Evolutionary conservation across 1,284 basidiomycete species (phyloP).

Genomic region (Sporisorium reilianum): DNA sequence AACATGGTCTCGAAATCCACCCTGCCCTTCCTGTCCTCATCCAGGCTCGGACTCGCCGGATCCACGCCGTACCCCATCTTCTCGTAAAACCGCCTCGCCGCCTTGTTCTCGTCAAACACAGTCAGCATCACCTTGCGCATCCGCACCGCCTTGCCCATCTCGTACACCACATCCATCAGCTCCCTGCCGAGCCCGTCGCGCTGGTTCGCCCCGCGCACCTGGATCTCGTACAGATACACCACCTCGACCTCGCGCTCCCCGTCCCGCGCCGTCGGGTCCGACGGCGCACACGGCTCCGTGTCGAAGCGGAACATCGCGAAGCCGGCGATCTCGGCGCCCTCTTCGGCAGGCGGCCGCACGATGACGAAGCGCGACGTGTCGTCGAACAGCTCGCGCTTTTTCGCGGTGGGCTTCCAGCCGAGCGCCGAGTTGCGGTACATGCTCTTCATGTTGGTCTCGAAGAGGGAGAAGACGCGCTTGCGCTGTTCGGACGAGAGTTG

Average conservation of each 20-base stretch:
- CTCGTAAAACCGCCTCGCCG: constrained; percentile 33
- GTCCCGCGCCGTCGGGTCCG: constrained; percentile 11
- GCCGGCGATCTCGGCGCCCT: constrained; percentile 37
- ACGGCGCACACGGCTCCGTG: constrained; percentile 26
- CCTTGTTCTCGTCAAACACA: constrained; percentile 43
- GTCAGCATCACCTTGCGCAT: constrained; percentile 49
- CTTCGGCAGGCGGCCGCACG: constrained; percentile 22
- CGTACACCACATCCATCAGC: constrained; percentile 27
- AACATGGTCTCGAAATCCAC: constrained; percentile 46
- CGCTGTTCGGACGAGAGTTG: constrained; percentile 37
- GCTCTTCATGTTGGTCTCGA: constrained; percentile 47
- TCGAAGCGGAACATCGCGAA: constrained; percentile 48
- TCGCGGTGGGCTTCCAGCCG: constrained; percentile 39
- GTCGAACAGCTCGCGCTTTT: constrained; percentile 38
- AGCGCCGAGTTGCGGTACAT: constrained; percentile 43
- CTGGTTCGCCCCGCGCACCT: constrained; percentile 27
- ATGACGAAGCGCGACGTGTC: constrained; percentile 36
- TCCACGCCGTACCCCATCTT: constrained; percentile 68
- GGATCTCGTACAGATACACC: constrained; percentile 50
- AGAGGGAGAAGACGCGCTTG: constrained; percentile 42
- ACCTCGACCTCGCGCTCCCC: constrained; percentile 37
- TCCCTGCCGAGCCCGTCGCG: constrained; percentile 35
- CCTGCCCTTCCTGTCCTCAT: background rate
- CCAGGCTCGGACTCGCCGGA: constrained; percentile 68
- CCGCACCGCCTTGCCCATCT: constrained; percentile 2